phyloP scores from a whole-genome alignment of 306 rosid genomes.

The Citrullus colocynthis region DNA sequence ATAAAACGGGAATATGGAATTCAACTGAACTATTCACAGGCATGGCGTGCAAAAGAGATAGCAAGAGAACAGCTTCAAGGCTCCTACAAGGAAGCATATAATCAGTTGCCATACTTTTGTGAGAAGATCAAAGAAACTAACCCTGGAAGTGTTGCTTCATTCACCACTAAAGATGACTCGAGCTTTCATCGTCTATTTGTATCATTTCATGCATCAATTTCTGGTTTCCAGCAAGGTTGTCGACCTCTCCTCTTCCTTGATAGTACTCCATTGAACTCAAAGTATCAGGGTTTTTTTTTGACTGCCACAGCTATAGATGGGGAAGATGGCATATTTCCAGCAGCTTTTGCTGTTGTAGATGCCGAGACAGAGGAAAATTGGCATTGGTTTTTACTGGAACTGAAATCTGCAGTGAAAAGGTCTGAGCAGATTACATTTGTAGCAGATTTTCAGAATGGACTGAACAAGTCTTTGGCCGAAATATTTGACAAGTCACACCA shows the following conservation, averaged over 20 bases:
- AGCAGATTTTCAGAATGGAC: conserved; percentile 67
- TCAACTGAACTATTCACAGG: conserved; percentile 92
- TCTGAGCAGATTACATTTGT: conserved; percentile 68
- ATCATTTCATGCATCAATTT: conserved; percentile 67
- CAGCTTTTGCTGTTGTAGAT: conserved; percentile 88
- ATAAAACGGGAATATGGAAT: conserved; percentile 89
- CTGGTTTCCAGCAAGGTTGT: conserved; percentile 79
- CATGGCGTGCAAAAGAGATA: conserved; percentile 97
- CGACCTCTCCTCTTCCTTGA: conserved; percentile 91
- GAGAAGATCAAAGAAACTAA: conserved; percentile 85
- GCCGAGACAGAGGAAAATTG: conserved; percentile 78
- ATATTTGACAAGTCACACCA: conserved; percentile 66
- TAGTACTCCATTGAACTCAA: conserved; percentile 66
- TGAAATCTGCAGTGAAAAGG: conserved; percentile 44
- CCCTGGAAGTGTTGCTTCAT: conserved; percentile 84
- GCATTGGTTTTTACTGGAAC: conserved; percentile 77
- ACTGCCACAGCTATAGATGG: conserved; percentile 81
- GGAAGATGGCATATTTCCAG: conserved; percentile 73
- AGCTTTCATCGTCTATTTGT: conserved; percentile 91
- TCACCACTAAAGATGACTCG: conserved; percentile 82
- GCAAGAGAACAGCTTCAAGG: conserved; percentile 97
- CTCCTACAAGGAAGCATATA: conserved; percentile 90
- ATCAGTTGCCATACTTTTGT: conserved; percentile 73
- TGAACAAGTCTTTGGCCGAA: conserved; percentile 51
- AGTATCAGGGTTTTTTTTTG: conserved; percentile 75